A percentile compares a stretch with the other conserved stretches of the same genome.
Conservation (phyloP, 495 filamentous ascomycete genomes). For the Glonium stellatum region DNA sequence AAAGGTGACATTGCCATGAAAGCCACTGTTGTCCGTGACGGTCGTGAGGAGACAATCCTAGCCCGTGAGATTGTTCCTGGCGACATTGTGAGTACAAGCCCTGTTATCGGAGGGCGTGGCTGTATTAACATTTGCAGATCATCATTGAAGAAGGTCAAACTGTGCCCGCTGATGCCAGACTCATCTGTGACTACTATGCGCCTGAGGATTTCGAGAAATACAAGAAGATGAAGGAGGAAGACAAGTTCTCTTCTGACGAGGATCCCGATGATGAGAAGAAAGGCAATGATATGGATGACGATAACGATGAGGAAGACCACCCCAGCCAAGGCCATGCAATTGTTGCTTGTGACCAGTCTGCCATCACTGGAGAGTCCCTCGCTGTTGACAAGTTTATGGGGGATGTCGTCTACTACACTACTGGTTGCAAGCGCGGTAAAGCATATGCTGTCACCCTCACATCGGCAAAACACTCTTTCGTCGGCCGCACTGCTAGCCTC, state of each 20-base stretch:
- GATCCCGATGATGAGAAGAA: constrained; percentile 55
- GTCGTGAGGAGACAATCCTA: constrained; percentile 63
- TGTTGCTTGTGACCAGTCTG: constrained; percentile 64
- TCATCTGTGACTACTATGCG: constrained; percentile 69
- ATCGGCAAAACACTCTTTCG: constrained; percentile 61
- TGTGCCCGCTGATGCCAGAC: constrained; percentile 64
- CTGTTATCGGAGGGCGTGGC: background rate
- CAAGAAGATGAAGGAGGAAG: constrained; percentile 54
- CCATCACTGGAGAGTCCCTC: constrained; percentile 72
- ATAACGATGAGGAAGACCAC: constrained; percentile 44
- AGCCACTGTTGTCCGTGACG: constrained; percentile 63
- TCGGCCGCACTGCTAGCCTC: constrained; percentile 63
- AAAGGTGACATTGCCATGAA: constrained; percentile 84
- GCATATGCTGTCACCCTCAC: constrained; percentile 59
- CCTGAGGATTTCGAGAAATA: constrained; percentile 66
- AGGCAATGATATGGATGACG: constrained; percentile 47
- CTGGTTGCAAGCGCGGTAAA: constrained; percentile 73
- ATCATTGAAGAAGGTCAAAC: constrained; percentile 71
- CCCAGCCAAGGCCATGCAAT: constrained; percentile 50
- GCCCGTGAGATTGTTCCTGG: constrained; percentile 75
- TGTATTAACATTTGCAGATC: constrained; percentile 35
- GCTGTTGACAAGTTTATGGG: constrained; percentile 74
- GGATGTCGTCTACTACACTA: constrained; percentile 66
- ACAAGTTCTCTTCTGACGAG: constrained; percentile 46
- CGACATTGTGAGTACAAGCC: constrained; percentile 62